Conservation (phyloP, 177 flowering plant genomes). For the Telopea speciosissima region DNA sequence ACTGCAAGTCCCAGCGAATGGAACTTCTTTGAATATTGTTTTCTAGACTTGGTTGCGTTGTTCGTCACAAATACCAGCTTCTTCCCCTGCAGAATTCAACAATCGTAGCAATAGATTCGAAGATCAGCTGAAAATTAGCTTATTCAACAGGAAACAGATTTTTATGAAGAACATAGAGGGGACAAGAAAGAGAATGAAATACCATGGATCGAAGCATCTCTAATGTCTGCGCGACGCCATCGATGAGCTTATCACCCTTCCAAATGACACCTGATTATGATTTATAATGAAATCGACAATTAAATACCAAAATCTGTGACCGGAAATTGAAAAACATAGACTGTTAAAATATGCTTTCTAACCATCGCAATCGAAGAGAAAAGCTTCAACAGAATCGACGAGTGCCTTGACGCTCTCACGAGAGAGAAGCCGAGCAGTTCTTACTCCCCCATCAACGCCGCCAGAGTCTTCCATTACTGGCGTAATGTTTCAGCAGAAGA, state of each 20-base stretch:
- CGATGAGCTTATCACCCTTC: conserved; percentile 83
- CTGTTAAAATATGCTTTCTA: neutral
- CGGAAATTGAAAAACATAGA: neutral
- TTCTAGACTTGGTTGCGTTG: conserved; percentile 74
- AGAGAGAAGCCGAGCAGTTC: conserved; percentile 10
- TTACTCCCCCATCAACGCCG: neutral
- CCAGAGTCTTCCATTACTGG: conserved; percentile 6
- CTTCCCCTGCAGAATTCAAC: conserved; percentile 51
- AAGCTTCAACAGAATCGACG: conserved; percentile 63
- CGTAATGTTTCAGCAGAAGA: neutral
- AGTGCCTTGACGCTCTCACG: conserved; percentile 33
- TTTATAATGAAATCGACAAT: neutral
- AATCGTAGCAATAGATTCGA: neutral
- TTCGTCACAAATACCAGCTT: conserved; percentile 82
- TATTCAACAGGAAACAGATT: too few relatives aligned
- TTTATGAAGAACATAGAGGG: too few relatives aligned
- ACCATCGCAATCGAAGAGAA: conserved; percentile 96
- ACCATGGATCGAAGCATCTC: conserved; percentile 69
- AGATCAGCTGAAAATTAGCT: neutral
- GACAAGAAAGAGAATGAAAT: neutral
- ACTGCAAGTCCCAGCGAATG: conserved; percentile 60
- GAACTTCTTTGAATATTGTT: conserved; percentile 67
- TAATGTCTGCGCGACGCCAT: conserved; percentile 65
- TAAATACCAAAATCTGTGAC: neutral
- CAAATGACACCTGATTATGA: conserved; percentile 67